Evolutionary conservation across 805 yeast species (phyloP).

Genomic region (Candida railenensis): DNA sequence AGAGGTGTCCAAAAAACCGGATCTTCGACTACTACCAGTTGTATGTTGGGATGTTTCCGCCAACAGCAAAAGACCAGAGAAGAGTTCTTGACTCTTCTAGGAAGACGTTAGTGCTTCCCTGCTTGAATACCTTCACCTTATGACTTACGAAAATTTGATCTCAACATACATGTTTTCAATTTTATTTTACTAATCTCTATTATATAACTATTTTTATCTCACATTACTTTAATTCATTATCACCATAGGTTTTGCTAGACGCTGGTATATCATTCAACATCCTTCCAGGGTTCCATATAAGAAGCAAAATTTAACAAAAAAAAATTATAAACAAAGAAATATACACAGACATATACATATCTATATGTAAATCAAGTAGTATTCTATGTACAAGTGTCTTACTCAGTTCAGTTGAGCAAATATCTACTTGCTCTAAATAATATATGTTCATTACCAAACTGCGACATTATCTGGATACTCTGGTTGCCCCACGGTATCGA

Average conservation of each 20-base stretch:
- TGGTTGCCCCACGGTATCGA: constrained; percentile 61
- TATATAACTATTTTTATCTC: constrained; percentile 1
- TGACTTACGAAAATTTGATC: constrained; percentile 6
- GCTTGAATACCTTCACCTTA: background rate
- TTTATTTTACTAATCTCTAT: constrained; percentile 6
- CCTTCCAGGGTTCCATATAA: background rate
- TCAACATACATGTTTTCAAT: constrained; percentile 15
- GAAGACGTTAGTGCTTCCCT: constrained; percentile 43
- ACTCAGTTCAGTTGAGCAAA: no score
- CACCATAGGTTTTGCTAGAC: constrained; percentile 4
- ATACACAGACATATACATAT: no score
- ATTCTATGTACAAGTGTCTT: background rate
- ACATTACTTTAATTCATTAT: constrained; percentile 4
- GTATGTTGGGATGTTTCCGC: constrained; percentile 96
- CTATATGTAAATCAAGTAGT: no score
- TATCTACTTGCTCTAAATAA: constrained; percentile 41
- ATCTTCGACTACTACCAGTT: constrained; percentile 87
- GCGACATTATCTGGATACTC: constrained; percentile 84
- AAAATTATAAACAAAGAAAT: constrained; percentile 1
- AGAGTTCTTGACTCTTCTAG: constrained; percentile 83
- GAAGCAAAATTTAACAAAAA: background rate
- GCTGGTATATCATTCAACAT: constrained; percentile 3
- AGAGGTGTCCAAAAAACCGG: constrained; percentile 97
- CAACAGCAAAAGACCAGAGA: constrained; percentile 94
- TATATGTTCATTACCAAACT: constrained; percentile 74